These are phyloP conservation scores for Mucor sp. DNA, from an alignment of 371 early-diverging fungal genomes.

Conservation along the genomic window DNA sequence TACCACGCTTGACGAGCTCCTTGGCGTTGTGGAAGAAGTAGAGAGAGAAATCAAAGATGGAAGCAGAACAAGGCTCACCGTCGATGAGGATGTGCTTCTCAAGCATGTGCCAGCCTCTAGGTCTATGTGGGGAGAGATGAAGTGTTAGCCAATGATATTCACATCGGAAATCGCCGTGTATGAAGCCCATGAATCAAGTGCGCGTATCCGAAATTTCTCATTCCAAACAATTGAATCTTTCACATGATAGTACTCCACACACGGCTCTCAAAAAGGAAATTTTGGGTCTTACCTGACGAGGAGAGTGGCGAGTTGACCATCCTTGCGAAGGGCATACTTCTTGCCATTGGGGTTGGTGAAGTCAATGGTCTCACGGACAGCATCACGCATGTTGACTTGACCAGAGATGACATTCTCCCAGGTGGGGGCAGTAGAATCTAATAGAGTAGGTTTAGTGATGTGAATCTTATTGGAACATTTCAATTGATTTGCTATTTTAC, in stretches of 20 bases:
- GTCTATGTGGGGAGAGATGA: slow-evolving; percentile 50
- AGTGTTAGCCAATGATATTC: slow-evolving; percentile 3
- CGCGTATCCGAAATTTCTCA: neutral
- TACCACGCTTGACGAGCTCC: slow-evolving; percentile 77
- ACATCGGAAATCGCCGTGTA: slow-evolving; percentile 5
- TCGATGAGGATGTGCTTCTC: slow-evolving; percentile 94
- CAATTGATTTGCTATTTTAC: slow-evolving; percentile 39
- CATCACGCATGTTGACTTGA: slow-evolving; percentile 93
- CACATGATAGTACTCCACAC: slow-evolving; percentile 1
- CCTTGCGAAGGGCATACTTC: slow-evolving; percentile 75
- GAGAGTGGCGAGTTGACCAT: slow-evolving; percentile 86
- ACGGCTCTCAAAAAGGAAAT: neutral
- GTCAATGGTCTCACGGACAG: slow-evolving; percentile 80
- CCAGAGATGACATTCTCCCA: slow-evolving; percentile 89
- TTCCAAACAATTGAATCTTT: neutral
- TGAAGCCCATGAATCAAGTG: neutral
- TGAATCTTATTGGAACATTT: neutral
- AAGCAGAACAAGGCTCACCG: slow-evolving; percentile 88
- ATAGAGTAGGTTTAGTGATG: neutral
- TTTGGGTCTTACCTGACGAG: slow-evolving; percentile 71
- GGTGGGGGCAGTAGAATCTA: slow-evolving; percentile 92
- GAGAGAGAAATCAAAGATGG: slow-evolving; percentile 94
- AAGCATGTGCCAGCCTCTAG: slow-evolving; percentile 98
- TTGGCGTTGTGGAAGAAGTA: slow-evolving; percentile 97
- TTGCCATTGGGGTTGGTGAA: slow-evolving; percentile 91